Percentiles rank a stretch among this genome's conserved stretches.
Evolutionary conservation across 2,329 filamentous ascomycete species (phyloP).

Genomic region (Colletotrichum sp.): DNA sequence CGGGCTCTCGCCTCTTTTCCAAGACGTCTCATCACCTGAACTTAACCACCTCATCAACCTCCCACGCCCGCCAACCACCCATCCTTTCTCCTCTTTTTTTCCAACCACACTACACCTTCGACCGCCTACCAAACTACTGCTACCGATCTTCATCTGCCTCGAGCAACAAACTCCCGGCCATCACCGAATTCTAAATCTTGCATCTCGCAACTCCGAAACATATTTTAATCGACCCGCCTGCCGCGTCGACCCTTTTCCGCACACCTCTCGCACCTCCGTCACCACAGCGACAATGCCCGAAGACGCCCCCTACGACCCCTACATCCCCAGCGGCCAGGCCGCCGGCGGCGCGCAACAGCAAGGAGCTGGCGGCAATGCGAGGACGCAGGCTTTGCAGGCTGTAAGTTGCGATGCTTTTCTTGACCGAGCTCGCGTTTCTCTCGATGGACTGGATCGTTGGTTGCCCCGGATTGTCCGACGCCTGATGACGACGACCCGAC

Average conservation of each 20-base stretch:
- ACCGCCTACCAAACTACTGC: not conserved
- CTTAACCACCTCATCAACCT: conserved; percentile 22
- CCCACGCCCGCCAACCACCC: conserved; percentile 20
- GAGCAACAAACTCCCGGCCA: not conserved
- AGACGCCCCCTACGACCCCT: conserved; percentile 81
- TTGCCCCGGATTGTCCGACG: not conserved
- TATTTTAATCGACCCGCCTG: not conserved
- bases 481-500: conserved; percentile 18
- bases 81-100: conserved; percentile 18
- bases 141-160: not conserved
- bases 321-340: conserved; percentile 76
- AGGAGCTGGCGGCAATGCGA: conserved; percentile 51
- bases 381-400: conserved; percentile 76
- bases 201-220: not conserved
- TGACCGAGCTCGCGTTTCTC: not conserved
- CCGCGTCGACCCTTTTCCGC: not conserved
- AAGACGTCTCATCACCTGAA: conserved; percentile 23
- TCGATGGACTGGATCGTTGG: not conserved
- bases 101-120: not conserved
- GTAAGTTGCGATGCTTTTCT: conserved; percentile 62
- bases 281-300: conserved; percentile 52
- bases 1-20: conserved; percentile 20
- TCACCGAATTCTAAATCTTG: not conserved
- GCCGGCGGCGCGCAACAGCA: conserved; percentile 41
- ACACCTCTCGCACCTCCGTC: not conserved